Evolutionary conservation across 768 basidiomycete genomes (phyloP).

Genomic region (Russula abietina): DNA sequence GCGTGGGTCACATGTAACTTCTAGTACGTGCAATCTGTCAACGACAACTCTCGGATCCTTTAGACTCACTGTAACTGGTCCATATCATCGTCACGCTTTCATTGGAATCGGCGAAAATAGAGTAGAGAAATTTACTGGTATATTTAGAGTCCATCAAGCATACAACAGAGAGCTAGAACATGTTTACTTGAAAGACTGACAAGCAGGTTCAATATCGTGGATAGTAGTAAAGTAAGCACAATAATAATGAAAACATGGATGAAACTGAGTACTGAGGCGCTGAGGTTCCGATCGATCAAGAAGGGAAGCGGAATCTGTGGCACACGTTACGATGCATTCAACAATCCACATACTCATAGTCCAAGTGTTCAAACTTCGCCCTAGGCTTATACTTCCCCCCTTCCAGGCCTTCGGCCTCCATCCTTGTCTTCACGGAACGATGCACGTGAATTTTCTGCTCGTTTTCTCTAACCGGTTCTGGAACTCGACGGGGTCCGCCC

Average conservation of each 20-base stretch:
- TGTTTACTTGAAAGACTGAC: no score
- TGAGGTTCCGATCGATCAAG: background rate
- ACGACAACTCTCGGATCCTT: no score
- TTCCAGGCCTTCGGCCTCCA: slow-evolving; percentile 24
- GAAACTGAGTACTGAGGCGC: background rate
- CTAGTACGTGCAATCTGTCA: no score
- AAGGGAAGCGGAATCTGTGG: background rate
- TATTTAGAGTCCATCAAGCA: no score
- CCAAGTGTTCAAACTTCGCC: slow-evolving; percentile 26
- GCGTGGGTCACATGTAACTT: no score
- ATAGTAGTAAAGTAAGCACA: no score
- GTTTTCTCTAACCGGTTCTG: background rate
- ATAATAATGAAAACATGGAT: background rate
- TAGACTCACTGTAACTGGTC: no score
- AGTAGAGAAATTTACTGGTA: no score
- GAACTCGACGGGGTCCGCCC: slow-evolving; percentile 1
- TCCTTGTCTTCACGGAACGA: slow-evolving; percentile 11
- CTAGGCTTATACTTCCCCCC: slow-evolving; percentile 31
- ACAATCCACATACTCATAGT: slow-evolving; percentile 27
- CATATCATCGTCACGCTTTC: no score
- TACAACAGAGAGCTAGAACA: no score
- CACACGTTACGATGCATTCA: slow-evolving; percentile 6
- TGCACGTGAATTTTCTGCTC: slow-evolving; percentile 1
- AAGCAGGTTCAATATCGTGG: no score
- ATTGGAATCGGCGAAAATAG: no score